These are phyloP conservation scores for Vigna unguiculata DNA, from an alignment of 306 rosid species.

Conservation along the genomic window DNA sequence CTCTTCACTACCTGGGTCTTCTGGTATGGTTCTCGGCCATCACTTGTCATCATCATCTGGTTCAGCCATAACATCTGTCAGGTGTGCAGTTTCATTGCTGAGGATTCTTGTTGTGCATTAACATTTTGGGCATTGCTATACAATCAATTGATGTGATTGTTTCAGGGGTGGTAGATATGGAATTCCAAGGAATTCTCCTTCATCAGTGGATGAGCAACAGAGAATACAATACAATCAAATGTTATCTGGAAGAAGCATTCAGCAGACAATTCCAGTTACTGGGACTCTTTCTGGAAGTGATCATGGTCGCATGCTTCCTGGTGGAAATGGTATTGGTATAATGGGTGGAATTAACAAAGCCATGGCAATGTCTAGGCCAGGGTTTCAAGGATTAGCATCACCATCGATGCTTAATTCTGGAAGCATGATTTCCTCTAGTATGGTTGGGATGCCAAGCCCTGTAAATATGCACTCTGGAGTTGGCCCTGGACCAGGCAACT, in stretches of 20 bases:
- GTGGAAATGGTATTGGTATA: conserved; percentile 74
- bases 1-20: conserved; percentile 67
- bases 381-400: conserved; percentile 74
- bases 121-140: not conserved
- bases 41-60: conserved; percentile 66
- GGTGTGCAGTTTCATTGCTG: conserved; percentile 53
- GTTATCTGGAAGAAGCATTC: conserved; percentile 65
- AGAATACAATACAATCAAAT: conserved; percentile 71
- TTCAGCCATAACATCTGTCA: conserved; percentile 48
- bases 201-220: conserved; percentile 82
- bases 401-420: conserved; percentile 71
- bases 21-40: conserved; percentile 63
- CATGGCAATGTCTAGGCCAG: conserved; percentile 72
- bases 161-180: conserved; percentile 65
- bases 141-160: conserved; percentile 13
- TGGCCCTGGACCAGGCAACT: conserved; percentile 73
- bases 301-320: conserved; percentile 67
- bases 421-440: conserved; percentile 68
- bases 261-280: conserved; percentile 63
- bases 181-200: conserved; percentile 62
- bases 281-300: conserved; percentile 70
- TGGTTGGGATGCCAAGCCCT: conserved; percentile 67
- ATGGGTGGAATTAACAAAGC: conserved; percentile 69
- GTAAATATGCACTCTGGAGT: conserved; percentile 68
- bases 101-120: conserved; percentile 29